These are phyloP conservation scores for Termitomyces sp. DNA, from an alignment of 768 basidiomycete genomes.

Conservation along the genomic window DNA sequence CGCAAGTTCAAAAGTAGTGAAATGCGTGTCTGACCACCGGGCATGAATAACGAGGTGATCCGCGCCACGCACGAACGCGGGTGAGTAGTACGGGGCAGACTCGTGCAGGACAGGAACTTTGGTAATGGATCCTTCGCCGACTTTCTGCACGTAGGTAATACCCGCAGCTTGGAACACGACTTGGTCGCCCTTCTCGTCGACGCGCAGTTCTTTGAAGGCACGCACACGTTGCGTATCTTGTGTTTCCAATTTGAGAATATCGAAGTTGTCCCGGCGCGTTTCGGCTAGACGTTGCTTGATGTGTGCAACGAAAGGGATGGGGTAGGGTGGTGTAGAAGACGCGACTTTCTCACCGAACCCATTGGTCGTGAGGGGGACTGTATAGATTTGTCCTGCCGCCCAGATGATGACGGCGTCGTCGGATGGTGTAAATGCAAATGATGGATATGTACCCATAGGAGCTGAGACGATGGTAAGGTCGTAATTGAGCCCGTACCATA, in stretches of 20 bases:
- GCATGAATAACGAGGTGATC: constrained; percentile 54
- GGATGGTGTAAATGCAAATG: constrained; percentile 61
- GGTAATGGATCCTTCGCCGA: constrained; percentile 25
- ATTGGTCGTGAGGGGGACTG: constrained; percentile 53
- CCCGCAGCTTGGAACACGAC: constrained; percentile 71
- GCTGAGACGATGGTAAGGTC: constrained; percentile 61
- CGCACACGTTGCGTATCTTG: constrained; percentile 49
- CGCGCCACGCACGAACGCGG: constrained; percentile 52
- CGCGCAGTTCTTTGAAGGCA: constrained; percentile 57
- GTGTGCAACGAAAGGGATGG: constrained; percentile 56
- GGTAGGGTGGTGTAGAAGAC: constrained; percentile 32
- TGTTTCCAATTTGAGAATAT: constrained; percentile 52
- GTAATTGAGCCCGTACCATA: constrained; percentile 68
- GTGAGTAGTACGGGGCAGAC: constrained; percentile 57
- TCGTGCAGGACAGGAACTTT: constrained; percentile 46
- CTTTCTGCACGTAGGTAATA: constrained; percentile 43
- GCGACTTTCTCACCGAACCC: constrained; percentile 46
- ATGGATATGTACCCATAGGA: constrained; percentile 78
- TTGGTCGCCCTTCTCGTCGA: constrained; percentile 46
- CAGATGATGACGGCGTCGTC: constrained; percentile 64
- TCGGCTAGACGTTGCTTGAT: constrained; percentile 63
- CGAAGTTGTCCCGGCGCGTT: constrained; percentile 43
- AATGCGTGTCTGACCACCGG: constrained; percentile 62
- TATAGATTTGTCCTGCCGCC: constrained; percentile 68
- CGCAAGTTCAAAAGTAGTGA: constrained; percentile 63